Evolutionary conservation across 2,329 filamentous ascomycete species (phyloP).

Genomic region (Fusarium coffeatum): DNA sequence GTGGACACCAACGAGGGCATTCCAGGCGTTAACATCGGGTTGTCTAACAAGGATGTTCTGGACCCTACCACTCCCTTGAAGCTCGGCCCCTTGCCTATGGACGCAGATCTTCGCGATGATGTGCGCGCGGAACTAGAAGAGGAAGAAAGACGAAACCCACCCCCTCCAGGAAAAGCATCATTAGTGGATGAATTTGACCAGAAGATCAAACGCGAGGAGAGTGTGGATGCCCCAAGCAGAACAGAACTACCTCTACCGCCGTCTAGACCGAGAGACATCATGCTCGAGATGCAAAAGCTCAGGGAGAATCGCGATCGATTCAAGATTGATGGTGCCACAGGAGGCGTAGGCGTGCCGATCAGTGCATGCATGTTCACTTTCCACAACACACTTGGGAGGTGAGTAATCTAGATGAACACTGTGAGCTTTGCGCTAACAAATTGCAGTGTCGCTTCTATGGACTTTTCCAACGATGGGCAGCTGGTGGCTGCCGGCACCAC

Average conservation of each 20-base stretch:
- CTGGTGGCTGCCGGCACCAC: conserved; percentile 90
- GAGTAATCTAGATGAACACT: conserved; percentile 48
- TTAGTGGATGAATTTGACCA: conserved; percentile 90
- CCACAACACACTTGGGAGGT: conserved; percentile 94
- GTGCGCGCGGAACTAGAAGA: conserved; percentile 88
- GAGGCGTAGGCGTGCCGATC: conserved; percentile 83
- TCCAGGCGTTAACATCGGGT: conserved; percentile 70
- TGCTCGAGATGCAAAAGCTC: conserved; percentile 93
- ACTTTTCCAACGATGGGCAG: conserved; percentile 91
- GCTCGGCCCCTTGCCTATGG: conserved; percentile 86
- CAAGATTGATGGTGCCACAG: conserved; percentile 84
- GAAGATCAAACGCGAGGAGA: conserved; percentile 89
- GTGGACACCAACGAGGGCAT: conserved; percentile 73
- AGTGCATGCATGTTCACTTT: conserved; percentile 99
- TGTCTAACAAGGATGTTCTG: conserved; percentile 70
- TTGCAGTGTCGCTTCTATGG: conserved; percentile 84
- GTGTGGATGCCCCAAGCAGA: conserved; percentile 82
- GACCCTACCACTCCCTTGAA: conserved; percentile 71
- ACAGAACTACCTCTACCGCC: conserved; percentile 87
- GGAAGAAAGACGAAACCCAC: conserved; percentile 82
- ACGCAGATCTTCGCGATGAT: conserved; percentile 83
- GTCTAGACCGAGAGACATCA: conserved; percentile 88
- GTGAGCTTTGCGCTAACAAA: conserved; percentile 24
- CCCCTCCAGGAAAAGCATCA: conserved; percentile 74
- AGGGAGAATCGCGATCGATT: conserved; percentile 94